phyloP scores from a whole-genome alignment of 2,329 filamentous ascomycete genomes.

The Cercospora sesami region DNA sequence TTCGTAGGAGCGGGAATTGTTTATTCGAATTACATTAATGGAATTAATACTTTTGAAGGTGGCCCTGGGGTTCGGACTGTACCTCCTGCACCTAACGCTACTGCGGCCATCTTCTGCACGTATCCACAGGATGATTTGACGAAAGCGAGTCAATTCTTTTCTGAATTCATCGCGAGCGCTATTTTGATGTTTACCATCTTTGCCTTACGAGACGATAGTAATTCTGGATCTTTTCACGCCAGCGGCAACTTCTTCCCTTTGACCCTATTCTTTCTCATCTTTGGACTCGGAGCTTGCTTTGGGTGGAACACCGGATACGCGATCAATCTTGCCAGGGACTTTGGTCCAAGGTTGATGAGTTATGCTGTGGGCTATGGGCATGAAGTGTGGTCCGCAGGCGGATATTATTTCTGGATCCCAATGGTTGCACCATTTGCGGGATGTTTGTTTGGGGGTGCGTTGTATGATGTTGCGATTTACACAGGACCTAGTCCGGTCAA shows the following conservation, averaged over 20 bases:
- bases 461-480: constrained; percentile 69
- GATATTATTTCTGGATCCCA: constrained; percentile 51
- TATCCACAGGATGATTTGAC: constrained; percentile 66
- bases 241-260: constrained; percentile 56
- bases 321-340: constrained; percentile 68
- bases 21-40: constrained; percentile 54
- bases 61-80: constrained; percentile 62
- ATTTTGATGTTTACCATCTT: constrained; percentile 71
- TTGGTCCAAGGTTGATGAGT: constrained; percentile 67
- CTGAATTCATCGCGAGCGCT: constrained; percentile 65
- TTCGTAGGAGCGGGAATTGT: constrained; percentile 57
- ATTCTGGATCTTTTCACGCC: constrained; percentile 38
- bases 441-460: constrained; percentile 61
- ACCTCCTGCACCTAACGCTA: constrained; percentile 56
- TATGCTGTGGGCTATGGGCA: constrained; percentile 67
- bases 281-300: constrained; percentile 66
- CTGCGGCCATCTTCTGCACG: constrained; percentile 68
- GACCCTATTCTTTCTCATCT: constrained; percentile 64
- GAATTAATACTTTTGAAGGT: constrained; percentile 63
- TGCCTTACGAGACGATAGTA: constrained; percentile 59
- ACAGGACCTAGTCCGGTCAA: constrained; percentile 64
- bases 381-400: constrained; percentile 63
- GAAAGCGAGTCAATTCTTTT: constrained; percentile 67
- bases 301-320: constrained; percentile 70
- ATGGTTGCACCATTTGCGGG: constrained; percentile 67